Evolutionary conservation across 805 yeast species (phyloP).

Genomic region (Diddensiella santjacobensis): DNA sequence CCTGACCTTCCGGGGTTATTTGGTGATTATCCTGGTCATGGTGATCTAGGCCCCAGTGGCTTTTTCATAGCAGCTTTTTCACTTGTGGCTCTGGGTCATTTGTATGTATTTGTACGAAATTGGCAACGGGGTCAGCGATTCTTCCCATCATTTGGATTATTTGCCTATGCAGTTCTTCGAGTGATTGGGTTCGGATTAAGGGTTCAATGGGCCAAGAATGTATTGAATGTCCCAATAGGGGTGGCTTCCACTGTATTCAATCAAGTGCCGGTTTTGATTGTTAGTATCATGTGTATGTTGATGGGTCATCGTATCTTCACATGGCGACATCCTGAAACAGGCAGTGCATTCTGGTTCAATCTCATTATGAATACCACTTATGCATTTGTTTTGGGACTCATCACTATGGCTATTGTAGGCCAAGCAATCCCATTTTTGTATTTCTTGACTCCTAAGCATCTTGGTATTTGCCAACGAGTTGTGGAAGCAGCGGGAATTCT

Average conservation of each 20-base stretch:
- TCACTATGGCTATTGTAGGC: conserved; percentile 66
- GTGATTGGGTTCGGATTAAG: conserved; percentile 58
- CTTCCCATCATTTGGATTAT: conserved; percentile 50
- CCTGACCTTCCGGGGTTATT: conserved; percentile 39
- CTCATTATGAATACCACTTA: conserved; percentile 48
- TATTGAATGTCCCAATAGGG: conserved; percentile 46
- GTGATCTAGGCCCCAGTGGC: conserved; percentile 59
- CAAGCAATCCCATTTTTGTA: conserved; percentile 58
- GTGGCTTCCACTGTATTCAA: conserved; percentile 54
- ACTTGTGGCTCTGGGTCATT: conserved; percentile 46
- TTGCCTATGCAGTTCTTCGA: conserved; percentile 50
- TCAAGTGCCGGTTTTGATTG: conserved; percentile 53
- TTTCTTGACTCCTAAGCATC: conserved; percentile 44
- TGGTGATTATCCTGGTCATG: conserved; percentile 56
- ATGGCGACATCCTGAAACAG: conserved; percentile 73
- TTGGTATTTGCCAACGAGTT: conserved; percentile 50
- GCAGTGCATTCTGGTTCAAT: conserved; percentile 50
- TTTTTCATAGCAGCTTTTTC: conserved; percentile 53
- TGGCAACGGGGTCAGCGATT: conserved; percentile 56
- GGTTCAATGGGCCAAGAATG: conserved; percentile 54
- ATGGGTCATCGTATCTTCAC: conserved; percentile 71
- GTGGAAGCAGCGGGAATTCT: conserved; percentile 49
- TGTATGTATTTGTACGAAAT: conserved; percentile 46
- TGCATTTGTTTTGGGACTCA: conserved; percentile 50
- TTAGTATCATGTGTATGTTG: conserved; percentile 58